Conservation (phyloP, 164 flowering plant species). For the Annona squamosa region DNA sequence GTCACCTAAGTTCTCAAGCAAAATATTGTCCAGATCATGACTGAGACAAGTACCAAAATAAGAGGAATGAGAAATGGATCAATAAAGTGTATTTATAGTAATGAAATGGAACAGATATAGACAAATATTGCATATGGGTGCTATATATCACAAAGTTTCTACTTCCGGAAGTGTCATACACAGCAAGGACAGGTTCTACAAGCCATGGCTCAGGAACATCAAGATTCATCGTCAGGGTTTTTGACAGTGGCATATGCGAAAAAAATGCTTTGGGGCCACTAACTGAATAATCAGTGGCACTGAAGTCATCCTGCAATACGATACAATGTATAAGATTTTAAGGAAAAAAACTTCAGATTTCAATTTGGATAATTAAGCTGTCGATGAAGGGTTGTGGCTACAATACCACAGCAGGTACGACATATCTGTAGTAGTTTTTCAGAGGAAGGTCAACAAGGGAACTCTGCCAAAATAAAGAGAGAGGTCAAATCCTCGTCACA, state of each 20-base stretch:
- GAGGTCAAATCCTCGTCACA: neutral
- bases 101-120: neutral
- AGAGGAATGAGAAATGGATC: neutral
- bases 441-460: slow-evolving; percentile 90
- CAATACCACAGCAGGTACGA: slow-evolving; percentile 75
- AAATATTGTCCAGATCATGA: slow-evolving; percentile 94
- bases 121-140: neutral
- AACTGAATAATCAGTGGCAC: slow-evolving; percentile 51
- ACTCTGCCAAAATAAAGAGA: slow-evolving; percentile 54
- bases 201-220: slow-evolving; percentile 99
- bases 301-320: slow-evolving; percentile 81
- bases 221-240: slow-evolving; percentile 98
- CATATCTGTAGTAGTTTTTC: slow-evolving; percentile 96
- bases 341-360: neutral
- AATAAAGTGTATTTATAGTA: neutral
- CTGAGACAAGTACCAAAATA: slow-evolving; percentile 25
- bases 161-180: slow-evolving; percentile 43
- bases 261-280: slow-evolving; percentile 94
- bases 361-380: neutral
- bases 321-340: slow-evolving; percentile 2
- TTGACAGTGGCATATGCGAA: slow-evolving; percentile 92
- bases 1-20: slow-evolving; percentile 93
- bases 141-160: neutral
- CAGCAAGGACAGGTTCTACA: slow-evolving; percentile 89
- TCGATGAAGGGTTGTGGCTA: neutral